Percentiles rank a stretch among this genome's conserved stretches.
Conservation (phyloP, 306 rosid species). For the Carpinus fangiana region DNA sequence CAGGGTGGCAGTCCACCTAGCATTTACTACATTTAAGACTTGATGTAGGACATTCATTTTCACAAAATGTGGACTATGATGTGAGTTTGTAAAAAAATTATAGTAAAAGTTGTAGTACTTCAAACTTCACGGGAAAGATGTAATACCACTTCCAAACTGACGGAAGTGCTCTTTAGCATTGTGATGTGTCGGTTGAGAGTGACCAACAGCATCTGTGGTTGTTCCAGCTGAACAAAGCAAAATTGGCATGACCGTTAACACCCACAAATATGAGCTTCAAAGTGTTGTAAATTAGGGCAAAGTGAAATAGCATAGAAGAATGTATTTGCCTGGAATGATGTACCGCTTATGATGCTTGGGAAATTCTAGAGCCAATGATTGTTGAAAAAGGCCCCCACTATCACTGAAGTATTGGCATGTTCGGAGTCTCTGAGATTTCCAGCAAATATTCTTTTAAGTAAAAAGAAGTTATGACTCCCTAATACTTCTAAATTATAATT, state of each 20-base stretch:
- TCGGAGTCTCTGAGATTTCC: constrained; percentile 26
- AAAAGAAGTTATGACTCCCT: neutral
- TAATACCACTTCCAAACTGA: constrained; percentile 25
- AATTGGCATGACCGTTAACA: neutral
- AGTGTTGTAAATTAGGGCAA: neutral
- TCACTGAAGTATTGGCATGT: constrained; percentile 29
- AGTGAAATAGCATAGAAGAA: constrained; percentile 1
- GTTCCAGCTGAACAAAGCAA: constrained; percentile 15
- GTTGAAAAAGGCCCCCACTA: constrained; percentile 23
- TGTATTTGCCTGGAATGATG: constrained; percentile 35
- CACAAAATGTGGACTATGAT: too few relatives aligned
- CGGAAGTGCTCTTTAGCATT: constrained; percentile 28
- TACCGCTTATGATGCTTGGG: constrained; percentile 38
- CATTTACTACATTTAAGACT: too few relatives aligned
- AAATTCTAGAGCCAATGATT: constrained; percentile 20
- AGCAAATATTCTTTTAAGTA: neutral
- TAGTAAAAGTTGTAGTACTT: neutral
- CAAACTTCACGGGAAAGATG: neutral
- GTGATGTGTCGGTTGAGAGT: constrained; percentile 14
- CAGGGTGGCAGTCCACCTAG: too few relatives aligned
- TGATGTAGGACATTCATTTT: too few relatives aligned
- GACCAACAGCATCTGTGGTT: constrained; percentile 17
- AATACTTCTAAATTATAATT: too few relatives aligned
- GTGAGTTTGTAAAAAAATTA: too few relatives aligned
- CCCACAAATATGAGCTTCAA: neutral